These are phyloP conservation scores for Acrocalymma vagum DNA, from an alignment of 2,329 filamentous ascomycete species.

Conservation along the genomic window DNA sequence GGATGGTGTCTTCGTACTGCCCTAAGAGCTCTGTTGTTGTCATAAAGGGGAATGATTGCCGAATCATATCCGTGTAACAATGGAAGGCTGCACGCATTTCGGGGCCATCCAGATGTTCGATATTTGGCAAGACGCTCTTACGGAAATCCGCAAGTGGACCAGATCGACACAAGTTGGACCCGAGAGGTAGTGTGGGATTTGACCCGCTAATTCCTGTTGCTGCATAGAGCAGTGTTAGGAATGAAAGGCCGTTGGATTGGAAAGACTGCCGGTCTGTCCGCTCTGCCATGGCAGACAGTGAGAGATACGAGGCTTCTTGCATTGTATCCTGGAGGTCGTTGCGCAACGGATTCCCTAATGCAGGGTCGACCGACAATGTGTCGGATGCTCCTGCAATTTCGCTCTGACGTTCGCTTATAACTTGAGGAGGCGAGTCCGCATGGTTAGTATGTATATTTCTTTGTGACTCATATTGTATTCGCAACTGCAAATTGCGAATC, in stretches of 20 bases:
- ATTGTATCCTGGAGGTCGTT: conserved; percentile 14
- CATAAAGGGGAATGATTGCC: conserved; percentile 5
- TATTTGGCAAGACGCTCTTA: background rate
- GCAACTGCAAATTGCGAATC: conserved; percentile 6
- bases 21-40: background rate
- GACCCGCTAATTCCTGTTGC: conserved; percentile 9
- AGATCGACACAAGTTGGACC: background rate
- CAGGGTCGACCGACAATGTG: too few species aligned
- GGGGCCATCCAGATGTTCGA: background rate
- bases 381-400: too few species aligned
- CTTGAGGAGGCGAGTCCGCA: too few species aligned
- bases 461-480: background rate
- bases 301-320: conserved; percentile 19
- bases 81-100: conserved; percentile 1
- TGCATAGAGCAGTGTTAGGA: conserved; percentile 10
- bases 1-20: background rate
- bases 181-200: conserved; percentile 2
- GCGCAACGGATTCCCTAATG: too few species aligned
- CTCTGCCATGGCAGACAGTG: conserved; percentile 22
- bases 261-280: conserved; percentile 12
- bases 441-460: background rate
- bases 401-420: too few species aligned
- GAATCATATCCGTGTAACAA: conserved; percentile 1
- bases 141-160: conserved; percentile 4
- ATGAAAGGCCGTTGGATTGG: conserved; percentile 11